Evolutionary conservation across 176 grass and related monocot species (phyloP).

Genomic region (Phoenix roebelenii): DNA sequence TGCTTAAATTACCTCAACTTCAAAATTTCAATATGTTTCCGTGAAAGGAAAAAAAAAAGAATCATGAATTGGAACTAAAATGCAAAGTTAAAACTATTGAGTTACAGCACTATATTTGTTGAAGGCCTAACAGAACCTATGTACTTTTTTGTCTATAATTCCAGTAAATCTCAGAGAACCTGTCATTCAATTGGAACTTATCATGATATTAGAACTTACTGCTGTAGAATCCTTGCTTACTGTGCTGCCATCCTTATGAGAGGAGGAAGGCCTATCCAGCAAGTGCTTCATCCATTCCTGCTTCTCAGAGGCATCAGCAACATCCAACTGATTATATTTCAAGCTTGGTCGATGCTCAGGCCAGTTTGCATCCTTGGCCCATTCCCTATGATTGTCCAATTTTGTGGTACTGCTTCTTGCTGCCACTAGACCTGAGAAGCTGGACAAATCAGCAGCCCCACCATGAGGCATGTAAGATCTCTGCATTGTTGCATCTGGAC

Average conservation of each 20-base stretch:
- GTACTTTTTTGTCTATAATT: no score
- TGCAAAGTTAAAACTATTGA: no score
- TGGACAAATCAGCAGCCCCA: constrained; percentile 39
- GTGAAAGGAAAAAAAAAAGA: no score
- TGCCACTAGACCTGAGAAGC: constrained; percentile 40
- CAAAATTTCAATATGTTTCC: no score
- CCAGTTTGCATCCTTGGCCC: constrained; percentile 39
- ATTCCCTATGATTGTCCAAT: constrained; percentile 65
- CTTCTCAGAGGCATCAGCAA: constrained; percentile 42
- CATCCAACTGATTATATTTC: constrained; percentile 48
- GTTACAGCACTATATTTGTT: no score
- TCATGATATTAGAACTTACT: constrained; percentile 33
- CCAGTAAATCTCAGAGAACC: background rate
- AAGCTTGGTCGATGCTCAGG: constrained; percentile 45
- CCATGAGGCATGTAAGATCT: constrained; percentile 44
- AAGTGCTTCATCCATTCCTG: constrained; percentile 53
- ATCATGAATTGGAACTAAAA: no score
- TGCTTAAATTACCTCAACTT: no score
- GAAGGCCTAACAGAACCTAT: no score
- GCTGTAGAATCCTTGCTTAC: constrained; percentile 46
- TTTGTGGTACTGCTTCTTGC: constrained; percentile 44
- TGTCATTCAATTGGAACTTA: constrained; percentile 10
- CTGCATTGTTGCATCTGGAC: constrained; percentile 33
- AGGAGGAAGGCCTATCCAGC: constrained; percentile 74
- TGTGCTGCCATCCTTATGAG: constrained; percentile 70